Base-by-base conservation (phyloP, 2,329 filamentous ascomycete genomes). In the Cadophora sp. region DNA sequence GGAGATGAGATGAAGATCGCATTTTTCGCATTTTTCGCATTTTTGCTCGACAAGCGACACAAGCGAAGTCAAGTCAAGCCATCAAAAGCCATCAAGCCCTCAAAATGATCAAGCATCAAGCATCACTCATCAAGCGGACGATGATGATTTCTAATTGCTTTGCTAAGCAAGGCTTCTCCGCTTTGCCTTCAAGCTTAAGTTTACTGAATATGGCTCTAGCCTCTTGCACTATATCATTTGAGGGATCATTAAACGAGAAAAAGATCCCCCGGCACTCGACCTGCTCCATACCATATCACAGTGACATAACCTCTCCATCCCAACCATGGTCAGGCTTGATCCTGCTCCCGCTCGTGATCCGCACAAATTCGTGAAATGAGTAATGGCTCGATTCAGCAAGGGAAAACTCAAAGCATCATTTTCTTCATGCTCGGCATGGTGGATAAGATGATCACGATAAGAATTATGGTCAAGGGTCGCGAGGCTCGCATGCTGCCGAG, bases 281-380 rank as follows among this genome's bases (percentile, higher is more conserved):
- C 39, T 62, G 27, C 41, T 53, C 55, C 27, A 60, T 65, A 41
- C 55, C 27, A 60, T 65, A 41, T 43, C 62, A 63, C 48, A 45
- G 47, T 45, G 50, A 65, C 63, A 65, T 64, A 64, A 51, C 51
- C 22, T 36, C 56, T 36, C 50, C 22, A 30, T 30, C 27, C 27
- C 6, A 6, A 6, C 27, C 27, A 41, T 24, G 8, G 39, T 4
- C 53, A 56, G n/a, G 53, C 53, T 56, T 41, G 53, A 56, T 56
- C 30, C 33, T 64, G n/a, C 16, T 56, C 36, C 67, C 53, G 48
- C 60, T 60, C 47, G 63, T 43, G 66, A 66, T 70, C 66, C 65
- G 67, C 64, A 53, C 47, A n/a, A n/a, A 51, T 60, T 55, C 68
- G 41, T 64, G 53, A 61, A 61, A 70, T 70, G 66, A 70, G 53